Conservation (phyloP, 176 grass and related monocot species). For the Stipa capillata region DNA sequence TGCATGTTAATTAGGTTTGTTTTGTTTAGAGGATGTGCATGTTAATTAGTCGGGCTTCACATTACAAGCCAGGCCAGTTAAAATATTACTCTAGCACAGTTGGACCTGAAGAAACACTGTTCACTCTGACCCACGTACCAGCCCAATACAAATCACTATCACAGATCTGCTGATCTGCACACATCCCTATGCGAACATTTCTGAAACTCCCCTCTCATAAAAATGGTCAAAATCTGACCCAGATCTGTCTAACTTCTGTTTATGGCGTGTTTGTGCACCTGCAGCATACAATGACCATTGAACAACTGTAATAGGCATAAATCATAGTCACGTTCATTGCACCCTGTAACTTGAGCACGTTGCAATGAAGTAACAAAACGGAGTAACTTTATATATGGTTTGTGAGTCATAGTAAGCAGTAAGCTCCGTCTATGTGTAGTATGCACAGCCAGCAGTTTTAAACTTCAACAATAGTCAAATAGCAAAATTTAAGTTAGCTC, state of each 20-base stretch:
- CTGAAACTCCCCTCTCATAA: no score
- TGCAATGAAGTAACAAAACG: neutral
- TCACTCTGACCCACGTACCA: no score
- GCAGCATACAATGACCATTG: neutral
- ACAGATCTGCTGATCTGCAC: no score
- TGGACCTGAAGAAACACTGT: no score
- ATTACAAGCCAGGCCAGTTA: no score
- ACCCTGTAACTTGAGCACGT: neutral
- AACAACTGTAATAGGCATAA: neutral
- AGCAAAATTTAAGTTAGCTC: neutral
- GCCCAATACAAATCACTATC: no score
- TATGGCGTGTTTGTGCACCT: neutral
- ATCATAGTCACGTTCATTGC: neutral
- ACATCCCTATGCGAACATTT: no score
- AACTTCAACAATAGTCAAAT: neutral
- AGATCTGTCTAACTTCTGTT: neutral
- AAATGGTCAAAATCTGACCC: neutral
- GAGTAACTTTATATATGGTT: neutral
- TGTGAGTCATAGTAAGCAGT: neutral
- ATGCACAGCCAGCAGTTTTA: neutral
- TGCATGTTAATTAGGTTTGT: no score
- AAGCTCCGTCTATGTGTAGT: neutral
- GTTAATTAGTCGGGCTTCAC: no score
- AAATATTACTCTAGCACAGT: no score
- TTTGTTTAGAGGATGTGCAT: no score